These are phyloP conservation scores for Alternaria panax DNA, from an alignment of 2,329 filamentous ascomycete species.

Conservation along the genomic window DNA sequence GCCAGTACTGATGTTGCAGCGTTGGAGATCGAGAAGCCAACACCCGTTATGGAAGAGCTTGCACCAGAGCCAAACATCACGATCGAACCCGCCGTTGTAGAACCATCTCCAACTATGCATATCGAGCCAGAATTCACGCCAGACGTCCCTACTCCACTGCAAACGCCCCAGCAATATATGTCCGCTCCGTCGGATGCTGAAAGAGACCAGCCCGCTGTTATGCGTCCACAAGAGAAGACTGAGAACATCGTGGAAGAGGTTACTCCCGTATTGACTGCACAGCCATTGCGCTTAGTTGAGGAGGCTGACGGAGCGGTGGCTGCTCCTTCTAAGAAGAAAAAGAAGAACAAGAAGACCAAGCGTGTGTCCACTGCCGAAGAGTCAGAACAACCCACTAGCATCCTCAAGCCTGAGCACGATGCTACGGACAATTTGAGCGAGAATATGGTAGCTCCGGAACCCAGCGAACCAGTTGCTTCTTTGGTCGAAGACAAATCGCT, in stretches of 20 bases:
- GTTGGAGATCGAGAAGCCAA: conserved; percentile 28
- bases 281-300: background rate
- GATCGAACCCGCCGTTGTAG: background rate
- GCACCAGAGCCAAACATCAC: conserved; percentile 8
- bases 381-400: conserved; percentile 4
- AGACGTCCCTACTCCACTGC: background rate
- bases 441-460: background rate
- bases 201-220: background rate
- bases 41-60: conserved; percentile 17
- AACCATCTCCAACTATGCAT: background rate
- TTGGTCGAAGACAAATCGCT: background rate
- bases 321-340: conserved; percentile 31
- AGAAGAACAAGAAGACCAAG: conserved; percentile 37
- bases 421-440: background rate
- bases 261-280: background rate
- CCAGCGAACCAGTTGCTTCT: background rate
- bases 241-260: background rate
- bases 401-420: conserved; percentile 3
- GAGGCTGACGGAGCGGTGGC: conserved; percentile 15
- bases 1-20: conserved; percentile 10
- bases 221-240: background rate
- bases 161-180: background rate
- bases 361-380: conserved; percentile 24
- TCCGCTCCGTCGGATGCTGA: background rate
- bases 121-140: background rate